Evolutionary conservation across 2,329 filamentous ascomycete genomes (phyloP).

Genomic region (Epichloe gansuensis): DNA sequence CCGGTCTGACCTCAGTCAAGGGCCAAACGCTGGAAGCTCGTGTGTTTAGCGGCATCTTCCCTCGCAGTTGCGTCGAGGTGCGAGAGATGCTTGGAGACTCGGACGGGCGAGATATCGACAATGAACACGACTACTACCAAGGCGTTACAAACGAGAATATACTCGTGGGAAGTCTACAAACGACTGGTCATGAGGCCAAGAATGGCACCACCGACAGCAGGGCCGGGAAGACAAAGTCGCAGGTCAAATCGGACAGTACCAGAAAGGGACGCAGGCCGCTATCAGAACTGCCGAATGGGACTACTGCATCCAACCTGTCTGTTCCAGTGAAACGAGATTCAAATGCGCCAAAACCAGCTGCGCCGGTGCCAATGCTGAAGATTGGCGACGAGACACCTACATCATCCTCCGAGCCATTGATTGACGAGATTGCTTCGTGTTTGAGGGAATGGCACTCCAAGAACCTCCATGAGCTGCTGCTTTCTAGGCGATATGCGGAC

Average conservation of each 20-base stretch:
- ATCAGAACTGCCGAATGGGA: slow-evolving; percentile 27
- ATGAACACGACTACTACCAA: slow-evolving; percentile 28
- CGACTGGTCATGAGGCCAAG: slow-evolving; percentile 39
- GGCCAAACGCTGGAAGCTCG: slow-evolving; percentile 89
- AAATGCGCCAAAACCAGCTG: slow-evolving; percentile 62
- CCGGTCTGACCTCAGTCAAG: slow-evolving; percentile 79
- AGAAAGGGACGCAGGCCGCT: slow-evolving; percentile 18
- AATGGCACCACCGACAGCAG: slow-evolving; percentile 35
- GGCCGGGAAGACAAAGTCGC: slow-evolving; percentile 23
- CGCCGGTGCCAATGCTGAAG: slow-evolving; percentile 92
- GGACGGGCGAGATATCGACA: slow-evolving; percentile 38
- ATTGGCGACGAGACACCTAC: slow-evolving; percentile 95
- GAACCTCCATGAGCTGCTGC: slow-evolving; percentile 81
- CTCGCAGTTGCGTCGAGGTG: slow-evolving; percentile 85
- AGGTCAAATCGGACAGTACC: slow-evolving; percentile 16
- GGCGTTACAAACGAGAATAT: slow-evolving; percentile 18
- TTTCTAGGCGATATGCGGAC: slow-evolving; percentile 67
- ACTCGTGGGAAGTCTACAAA: slow-evolving; percentile 16
- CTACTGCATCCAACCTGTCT: slow-evolving; percentile 29
- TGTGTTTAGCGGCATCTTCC: slow-evolving; percentile 98
- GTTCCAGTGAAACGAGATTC: slow-evolving; percentile 46
- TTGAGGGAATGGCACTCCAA: slow-evolving; percentile 97
- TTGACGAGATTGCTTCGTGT: slow-evolving; percentile 96
- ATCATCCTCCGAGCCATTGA: slow-evolving; percentile 74
- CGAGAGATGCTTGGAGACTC: slow-evolving; percentile 77